A percentile compares a stretch with the other conserved stretches of the same genome.
Conservation (phyloP, 768 basidiomycete species). For the Lactarius pseudohatsudake region DNA sequence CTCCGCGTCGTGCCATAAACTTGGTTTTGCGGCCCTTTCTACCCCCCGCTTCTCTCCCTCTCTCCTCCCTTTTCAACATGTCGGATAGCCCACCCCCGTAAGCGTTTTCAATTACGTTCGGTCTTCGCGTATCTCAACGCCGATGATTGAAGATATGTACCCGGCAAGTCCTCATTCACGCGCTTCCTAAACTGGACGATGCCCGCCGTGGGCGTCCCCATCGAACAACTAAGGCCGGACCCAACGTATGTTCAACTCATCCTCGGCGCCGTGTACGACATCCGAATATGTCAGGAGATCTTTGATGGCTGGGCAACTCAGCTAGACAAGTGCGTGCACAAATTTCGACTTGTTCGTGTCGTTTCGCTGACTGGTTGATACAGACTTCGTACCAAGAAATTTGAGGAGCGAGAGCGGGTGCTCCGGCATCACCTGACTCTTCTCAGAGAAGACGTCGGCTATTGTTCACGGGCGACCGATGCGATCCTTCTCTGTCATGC, state of each 20-base stretch:
- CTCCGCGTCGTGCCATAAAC: constrained; percentile 4
- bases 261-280: too few species aligned
- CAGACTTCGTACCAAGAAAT: constrained; percentile 7
- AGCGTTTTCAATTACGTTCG: constrained; percentile 2
- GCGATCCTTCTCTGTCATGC: constrained; percentile 18
- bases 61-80: constrained; percentile 1
- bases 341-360: neutral
- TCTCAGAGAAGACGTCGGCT: constrained; percentile 10
- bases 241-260: too few species aligned
- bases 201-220: too few species aligned
- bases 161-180: too few species aligned
- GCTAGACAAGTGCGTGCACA: too few species aligned
- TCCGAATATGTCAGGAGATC: too few species aligned
- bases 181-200: too few species aligned
- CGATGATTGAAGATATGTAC: neutral
- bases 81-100: constrained; percentile 21
- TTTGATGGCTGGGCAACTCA: too few species aligned
- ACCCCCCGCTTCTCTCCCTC: neutral
- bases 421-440: constrained; percentile 3
- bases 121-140: constrained; percentile 3
- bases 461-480: constrained; percentile 16
- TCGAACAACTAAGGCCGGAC: too few species aligned
- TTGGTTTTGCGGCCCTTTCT: neutral
- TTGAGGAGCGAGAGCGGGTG: constrained; percentile 1
- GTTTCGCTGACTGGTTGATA: neutral